Base-by-base conservation (phyloP, 352 stramenopile species). In the Phytopythium helicoides region DNA sequence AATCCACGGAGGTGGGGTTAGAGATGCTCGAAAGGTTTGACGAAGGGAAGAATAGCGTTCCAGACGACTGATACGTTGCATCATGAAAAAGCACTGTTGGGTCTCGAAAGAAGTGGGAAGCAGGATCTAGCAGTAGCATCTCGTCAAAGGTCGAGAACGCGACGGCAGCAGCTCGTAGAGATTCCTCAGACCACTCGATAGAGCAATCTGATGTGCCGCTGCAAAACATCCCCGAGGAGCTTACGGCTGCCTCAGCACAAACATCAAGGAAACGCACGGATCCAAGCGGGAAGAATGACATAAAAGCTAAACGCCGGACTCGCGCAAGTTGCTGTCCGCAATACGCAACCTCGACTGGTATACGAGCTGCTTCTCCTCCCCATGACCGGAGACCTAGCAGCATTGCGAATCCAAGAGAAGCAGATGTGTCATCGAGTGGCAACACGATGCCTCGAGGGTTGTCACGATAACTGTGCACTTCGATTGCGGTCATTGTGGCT, bases 331-430 rank as follows among this genome's bases (percentile, higher is more conserved):
- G 18, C 14, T 82, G 65, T 7, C 76, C 76, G 23, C 76, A 87
- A 28, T 84, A 65, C 25, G 76, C 72, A 31, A 84, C 57, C 48
- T 87, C 73, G 16, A 82, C 66, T 35, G 75, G 70, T 23, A 81
- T 23, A 18, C 61, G 64, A 16, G 81, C 61, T 6, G 44, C 44
- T n/a, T 39, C 26, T 6, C 28, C 25, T 6, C 74, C 58, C 16
- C 68, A 61, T 3, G 42, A 62, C 18, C 72, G 66, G 23, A 84
- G 52, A 33, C 78, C 64, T 45, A 80, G 62, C 31, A 86, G 58
- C 33, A 86, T 52, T 7, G 75, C 83, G 6, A 73, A 54, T 21
- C 67, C 72, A 8, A 86, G 52, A 44, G 66, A 47, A 15, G 73
- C 71, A 39, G 74, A 64, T 21, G 47, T 52, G 38, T 81, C 71